These are phyloP conservation scores for Aspergillus melleus DNA, from an alignment of 2,329 filamentous ascomycete genomes.

Conservation along the genomic window DNA sequence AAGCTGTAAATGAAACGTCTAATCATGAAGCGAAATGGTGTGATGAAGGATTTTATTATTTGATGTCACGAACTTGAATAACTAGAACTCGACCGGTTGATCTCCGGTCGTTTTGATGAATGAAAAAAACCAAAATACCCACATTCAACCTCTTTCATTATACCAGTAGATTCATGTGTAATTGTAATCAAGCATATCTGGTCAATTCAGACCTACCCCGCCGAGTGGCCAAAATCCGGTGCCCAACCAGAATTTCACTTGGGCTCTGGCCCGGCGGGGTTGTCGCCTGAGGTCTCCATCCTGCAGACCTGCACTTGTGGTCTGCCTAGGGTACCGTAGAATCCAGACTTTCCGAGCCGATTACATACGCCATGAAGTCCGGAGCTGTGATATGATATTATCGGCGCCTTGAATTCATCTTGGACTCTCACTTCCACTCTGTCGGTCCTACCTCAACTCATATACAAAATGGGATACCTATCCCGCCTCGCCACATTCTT, in stretches of 20 bases:
- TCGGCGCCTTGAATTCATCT: neutral
- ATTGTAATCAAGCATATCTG: neutral
- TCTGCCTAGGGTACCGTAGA: conserved; percentile 7
- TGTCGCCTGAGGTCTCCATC: neutral
- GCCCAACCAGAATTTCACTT: conserved; percentile 4
- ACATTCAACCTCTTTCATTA: neutral
- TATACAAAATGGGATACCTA: conserved; percentile 64
- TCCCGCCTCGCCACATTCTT: conserved; percentile 70
- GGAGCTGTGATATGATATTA: neutral
- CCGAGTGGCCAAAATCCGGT: neutral
- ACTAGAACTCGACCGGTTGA: conserved; percentile 29
- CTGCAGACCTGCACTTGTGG: neutral
- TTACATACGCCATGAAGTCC: neutral
- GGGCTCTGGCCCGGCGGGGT: neutral
- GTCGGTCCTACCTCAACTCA: neutral
- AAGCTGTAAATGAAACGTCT: conserved; percentile 68
- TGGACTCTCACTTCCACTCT: neutral
- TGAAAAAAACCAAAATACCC: conserved; percentile 27
- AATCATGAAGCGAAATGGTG: conserved; percentile 34
- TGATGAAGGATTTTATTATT: conserved; percentile 41
- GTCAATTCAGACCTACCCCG: neutral
- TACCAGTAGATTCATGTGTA: neutral
- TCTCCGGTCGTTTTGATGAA: conserved; percentile 33
- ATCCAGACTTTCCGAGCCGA: neutral
- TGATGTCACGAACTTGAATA: conserved; percentile 36